Base-by-base conservation (phyloP, 257 asterid genomes). In the Lithospermum erythrorhizon region DNA sequence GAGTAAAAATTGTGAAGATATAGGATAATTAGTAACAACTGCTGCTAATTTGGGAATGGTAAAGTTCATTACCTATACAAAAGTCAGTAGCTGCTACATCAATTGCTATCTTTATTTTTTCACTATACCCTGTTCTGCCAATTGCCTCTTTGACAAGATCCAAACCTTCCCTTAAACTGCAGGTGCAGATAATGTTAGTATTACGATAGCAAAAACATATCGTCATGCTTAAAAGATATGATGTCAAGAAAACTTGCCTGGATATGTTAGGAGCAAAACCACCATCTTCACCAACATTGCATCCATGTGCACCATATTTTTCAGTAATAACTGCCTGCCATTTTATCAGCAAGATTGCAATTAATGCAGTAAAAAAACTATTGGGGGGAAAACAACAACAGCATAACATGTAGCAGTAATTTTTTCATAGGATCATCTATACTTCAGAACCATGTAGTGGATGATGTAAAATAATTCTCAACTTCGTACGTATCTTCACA, bases 261-360 rank as follows among this genome's bases (percentile, higher is more conserved):
- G 96, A 80, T 72, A 93, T 80, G 82, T 83, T 83, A 27, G 99
- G 97, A 71, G 97, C 81, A 75, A 89, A 89, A 64, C 99, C 96
- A 61, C 99, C 99, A 66, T 93, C 97, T 72, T 89, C 97, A 60
- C 96, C 99, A 75, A 93, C 96, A 72, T 80, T 86, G 69, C 97
- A 93, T 68, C 91, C 99, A 76, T 74, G 83, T 35, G 71, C 64
- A 62, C 94, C 94, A 75, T 65, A 69, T 72, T 77, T 89, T 68
- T 93, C 97, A 35, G 85, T 63, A 71, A 93, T 86, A 65, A 93
- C 91, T 56, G 95, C 91, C 99, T 93, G 90, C 68, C 73, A 6
- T 59, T 58, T 55, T 21, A 57, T 69, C 58, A 70, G 27, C 30
- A 61, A 63, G 35, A 19, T 17, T 35, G 49, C 14, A 65, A 49